Conservation (phyloP, 495 filamentous ascomycete species). For the Penicillium verhagenii region DNA sequence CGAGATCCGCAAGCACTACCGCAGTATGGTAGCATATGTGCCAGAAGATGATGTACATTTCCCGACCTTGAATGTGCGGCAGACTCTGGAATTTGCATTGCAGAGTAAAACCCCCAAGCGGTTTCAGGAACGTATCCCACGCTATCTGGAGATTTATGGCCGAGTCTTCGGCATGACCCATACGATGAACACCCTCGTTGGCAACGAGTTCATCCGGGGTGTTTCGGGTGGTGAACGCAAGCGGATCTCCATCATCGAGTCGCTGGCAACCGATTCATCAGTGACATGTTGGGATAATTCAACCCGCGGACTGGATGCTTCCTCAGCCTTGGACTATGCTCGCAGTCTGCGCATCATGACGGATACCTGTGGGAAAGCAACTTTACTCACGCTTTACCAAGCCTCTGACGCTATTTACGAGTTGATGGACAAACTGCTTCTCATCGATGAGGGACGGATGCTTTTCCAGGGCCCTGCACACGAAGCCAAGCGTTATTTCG, state of each 20-base stretch:
- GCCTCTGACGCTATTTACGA: conserved; percentile 80
- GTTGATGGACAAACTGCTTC: conserved; percentile 80
- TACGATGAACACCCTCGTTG: conserved; percentile 78
- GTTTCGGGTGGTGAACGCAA: conserved; percentile 87
- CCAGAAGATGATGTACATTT: conserved; percentile 81
- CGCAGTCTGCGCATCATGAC: conserved; percentile 76
- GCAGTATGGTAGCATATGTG: conserved; percentile 83
- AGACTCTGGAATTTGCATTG: conserved; percentile 83
- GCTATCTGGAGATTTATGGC: conserved; percentile 66
- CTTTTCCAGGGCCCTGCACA: conserved; percentile 73
- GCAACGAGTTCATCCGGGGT: conserved; percentile 77
- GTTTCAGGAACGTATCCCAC: conserved; percentile 67
- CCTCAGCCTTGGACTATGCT: conserved; percentile 68
- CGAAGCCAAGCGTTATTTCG: conserved; percentile 75
- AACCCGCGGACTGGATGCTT: conserved; percentile 78
- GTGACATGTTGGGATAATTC: conserved; percentile 82
- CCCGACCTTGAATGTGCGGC: conserved; percentile 75
- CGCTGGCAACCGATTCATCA: conserved; percentile 69
- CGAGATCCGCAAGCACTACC: conserved; percentile 62
- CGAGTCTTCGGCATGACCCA: conserved; percentile 87
- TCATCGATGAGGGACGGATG: conserved; percentile 75
- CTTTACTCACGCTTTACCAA: conserved; percentile 78
- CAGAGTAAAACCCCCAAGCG: conserved; percentile 71
- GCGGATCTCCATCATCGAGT: conserved; percentile 51
- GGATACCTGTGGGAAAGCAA: conserved; percentile 75